Percentiles rank a stretch among this genome's conserved stretches.
Conservation (phyloP, 306 rosid species). For the Malus orientalis region DNA sequence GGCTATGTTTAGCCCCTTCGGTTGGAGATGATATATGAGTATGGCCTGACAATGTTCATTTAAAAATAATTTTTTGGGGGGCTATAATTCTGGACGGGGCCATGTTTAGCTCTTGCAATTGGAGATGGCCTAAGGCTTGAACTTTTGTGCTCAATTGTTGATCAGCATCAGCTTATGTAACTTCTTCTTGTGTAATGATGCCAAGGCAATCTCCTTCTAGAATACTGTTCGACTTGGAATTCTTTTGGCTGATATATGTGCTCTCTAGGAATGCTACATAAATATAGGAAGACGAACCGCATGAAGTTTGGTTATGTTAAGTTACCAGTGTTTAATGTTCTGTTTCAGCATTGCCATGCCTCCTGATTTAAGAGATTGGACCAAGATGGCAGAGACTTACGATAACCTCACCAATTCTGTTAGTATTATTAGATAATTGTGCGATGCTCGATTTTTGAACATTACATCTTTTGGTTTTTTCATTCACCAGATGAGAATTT, state of each 20-base stretch:
- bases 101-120: too few species aligned
- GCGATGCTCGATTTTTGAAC: background rate
- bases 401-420: conserved; percentile 80
- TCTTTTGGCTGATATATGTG: conserved; percentile 8
- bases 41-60: too few species aligned
- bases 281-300: conserved; percentile 1
- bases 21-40: too few species aligned
- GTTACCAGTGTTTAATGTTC: conserved; percentile 13
- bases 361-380: conserved; percentile 87
- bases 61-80: too few species aligned
- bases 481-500: conserved; percentile 16
- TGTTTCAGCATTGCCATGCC: conserved; percentile 54
- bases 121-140: background rate
- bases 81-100: too few species aligned
- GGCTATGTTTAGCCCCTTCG: too few species aligned
- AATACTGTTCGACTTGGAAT: background rate
- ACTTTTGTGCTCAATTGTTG: background rate
- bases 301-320: background rate
- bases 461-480: conserved; percentile 9
- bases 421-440: conserved; percentile 24
- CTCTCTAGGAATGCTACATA: background rate
- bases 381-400: conserved; percentile 82
- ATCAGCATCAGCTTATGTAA: conserved; percentile 5
- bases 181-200: conserved; percentile 1
- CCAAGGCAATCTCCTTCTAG: background rate